A percentile compares a stretch with the other conserved stretches of the same genome.
These are phyloP conservation scores for Aspergillus awamori DNA, from an alignment of 2,329 filamentous ascomycete genomes.

Conservation along the genomic window DNA sequence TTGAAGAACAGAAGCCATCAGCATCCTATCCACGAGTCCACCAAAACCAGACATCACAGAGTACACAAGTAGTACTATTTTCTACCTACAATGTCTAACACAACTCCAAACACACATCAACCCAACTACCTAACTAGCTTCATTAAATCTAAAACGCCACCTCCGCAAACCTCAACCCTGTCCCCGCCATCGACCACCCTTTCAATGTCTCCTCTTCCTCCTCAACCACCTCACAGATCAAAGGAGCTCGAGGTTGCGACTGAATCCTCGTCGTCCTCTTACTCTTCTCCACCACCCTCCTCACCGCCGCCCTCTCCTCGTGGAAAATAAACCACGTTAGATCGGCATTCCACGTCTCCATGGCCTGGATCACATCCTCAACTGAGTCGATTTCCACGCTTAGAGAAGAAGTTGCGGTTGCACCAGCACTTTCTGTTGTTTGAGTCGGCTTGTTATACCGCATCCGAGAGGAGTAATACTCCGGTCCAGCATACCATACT, in stretches of 20 bases:
- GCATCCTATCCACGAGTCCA: too few relatives aligned
- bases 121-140: neutral
- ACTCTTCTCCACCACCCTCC: constrained; percentile 36
- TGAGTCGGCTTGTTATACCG: neutral
- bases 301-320: constrained; percentile 19
- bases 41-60: too few relatives aligned
- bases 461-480: constrained; percentile 33
- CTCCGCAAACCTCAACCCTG: constrained; percentile 40
- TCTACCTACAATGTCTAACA: neutral
- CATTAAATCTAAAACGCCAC: constrained; percentile 23
- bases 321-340: constrained; percentile 47
- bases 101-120: neutral
- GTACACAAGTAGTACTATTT: too few relatives aligned
- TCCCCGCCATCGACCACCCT: constrained; percentile 26
- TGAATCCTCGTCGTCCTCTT: constrained; percentile 5
- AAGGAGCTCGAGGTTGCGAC: neutral
- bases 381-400: constrained; percentile 26
- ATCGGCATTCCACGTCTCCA: constrained; percentile 47
- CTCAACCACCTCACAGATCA: constrained; percentile 16
- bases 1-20: too few relatives aligned
- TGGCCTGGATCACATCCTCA: constrained; percentile 38
- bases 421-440: neutral
- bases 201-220: constrained; percentile 15
- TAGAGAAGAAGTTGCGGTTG: neutral
- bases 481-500: constrained; percentile 36